Conservation (phyloP, 345 rosid genomes). For the Gossypium longicalyx region DNA sequence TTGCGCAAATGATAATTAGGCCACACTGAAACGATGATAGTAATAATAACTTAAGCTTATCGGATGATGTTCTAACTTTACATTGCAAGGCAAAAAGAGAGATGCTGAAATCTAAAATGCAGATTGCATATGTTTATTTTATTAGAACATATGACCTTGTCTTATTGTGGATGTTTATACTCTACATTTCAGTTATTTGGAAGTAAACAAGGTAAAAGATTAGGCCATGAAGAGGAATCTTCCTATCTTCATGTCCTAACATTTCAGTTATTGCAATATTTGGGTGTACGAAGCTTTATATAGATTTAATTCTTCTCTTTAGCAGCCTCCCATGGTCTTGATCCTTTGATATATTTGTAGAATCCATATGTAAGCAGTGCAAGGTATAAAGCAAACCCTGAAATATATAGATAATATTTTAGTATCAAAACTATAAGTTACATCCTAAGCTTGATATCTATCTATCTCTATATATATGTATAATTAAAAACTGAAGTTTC, state of each 20-base stretch:
- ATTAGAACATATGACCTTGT: neutral
- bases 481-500: neutral
- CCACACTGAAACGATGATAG: too few species aligned
- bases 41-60: too few species aligned
- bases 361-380: conserved; percentile 34
- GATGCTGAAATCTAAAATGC: too few species aligned
- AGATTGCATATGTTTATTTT: neutral
- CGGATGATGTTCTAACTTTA: too few species aligned
- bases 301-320: neutral
- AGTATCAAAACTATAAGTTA: neutral
- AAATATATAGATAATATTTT: neutral
- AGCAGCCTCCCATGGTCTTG: conserved; percentile 14
- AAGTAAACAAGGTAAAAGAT: too few species aligned
- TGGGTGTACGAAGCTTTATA: neutral
- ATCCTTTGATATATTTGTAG: conserved; percentile 27
- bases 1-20: too few species aligned
- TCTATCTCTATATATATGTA: neutral
- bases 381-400: conserved; percentile 38
- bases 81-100: too few species aligned
- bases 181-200: too few species aligned
- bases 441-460: neutral
- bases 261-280: too few species aligned
- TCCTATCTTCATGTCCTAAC: neutral
- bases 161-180: neutral
- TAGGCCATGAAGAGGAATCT: too few species aligned